phyloP scores from a whole-genome alignment of 345 rosid species.

The Rhodamnia rubescens region DNA sequence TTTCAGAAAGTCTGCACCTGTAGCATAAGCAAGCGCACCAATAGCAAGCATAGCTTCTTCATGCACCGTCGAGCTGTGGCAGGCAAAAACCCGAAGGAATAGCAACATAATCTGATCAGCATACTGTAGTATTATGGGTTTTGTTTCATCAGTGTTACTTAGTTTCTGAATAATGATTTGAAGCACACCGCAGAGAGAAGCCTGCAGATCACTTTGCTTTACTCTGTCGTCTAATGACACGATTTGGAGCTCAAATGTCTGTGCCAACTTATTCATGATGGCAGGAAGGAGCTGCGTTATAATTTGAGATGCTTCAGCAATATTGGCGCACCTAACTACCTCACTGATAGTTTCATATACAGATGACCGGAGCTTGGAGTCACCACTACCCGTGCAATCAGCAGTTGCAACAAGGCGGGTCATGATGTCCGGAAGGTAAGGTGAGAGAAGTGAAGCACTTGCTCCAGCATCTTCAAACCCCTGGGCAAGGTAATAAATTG shows the following conservation, averaged over 20 bases:
- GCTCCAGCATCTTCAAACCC: slow-evolving; percentile 78
- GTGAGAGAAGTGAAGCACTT: slow-evolving; percentile 57
- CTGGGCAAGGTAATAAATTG: slow-evolving; percentile 86
- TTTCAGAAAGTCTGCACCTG: slow-evolving; percentile 66
- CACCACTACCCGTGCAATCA: slow-evolving; percentile 59
- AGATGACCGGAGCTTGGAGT: slow-evolving; percentile 69
- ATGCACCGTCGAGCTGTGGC: slow-evolving; percentile 90
- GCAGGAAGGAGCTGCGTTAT: slow-evolving; percentile 67
- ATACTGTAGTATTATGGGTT: slow-evolving; percentile 42
- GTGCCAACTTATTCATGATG: slow-evolving; percentile 58
- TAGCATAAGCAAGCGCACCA: slow-evolving; percentile 89
- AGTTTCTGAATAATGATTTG: slow-evolving; percentile 92
- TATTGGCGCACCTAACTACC: slow-evolving; percentile 76
- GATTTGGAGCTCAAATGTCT: slow-evolving; percentile 65
- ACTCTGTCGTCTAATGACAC: slow-evolving; percentile 73
- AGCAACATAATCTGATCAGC: slow-evolving; percentile 81
- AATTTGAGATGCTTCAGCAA: slow-evolving; percentile 48
- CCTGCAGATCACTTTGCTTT: slow-evolving; percentile 88
- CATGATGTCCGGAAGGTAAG: slow-evolving; percentile 54
- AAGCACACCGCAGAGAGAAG: slow-evolving; percentile 86
- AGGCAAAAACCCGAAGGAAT: slow-evolving; percentile 76
- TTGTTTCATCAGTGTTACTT: slow-evolving; percentile 52
- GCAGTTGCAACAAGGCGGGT: slow-evolving; percentile 53
- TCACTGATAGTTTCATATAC: slow-evolving; percentile 91
- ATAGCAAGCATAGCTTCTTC: slow-evolving; percentile 99